Conservation (phyloP, 495 filamentous ascomycete genomes). For the Penicillium simplicissimum region DNA sequence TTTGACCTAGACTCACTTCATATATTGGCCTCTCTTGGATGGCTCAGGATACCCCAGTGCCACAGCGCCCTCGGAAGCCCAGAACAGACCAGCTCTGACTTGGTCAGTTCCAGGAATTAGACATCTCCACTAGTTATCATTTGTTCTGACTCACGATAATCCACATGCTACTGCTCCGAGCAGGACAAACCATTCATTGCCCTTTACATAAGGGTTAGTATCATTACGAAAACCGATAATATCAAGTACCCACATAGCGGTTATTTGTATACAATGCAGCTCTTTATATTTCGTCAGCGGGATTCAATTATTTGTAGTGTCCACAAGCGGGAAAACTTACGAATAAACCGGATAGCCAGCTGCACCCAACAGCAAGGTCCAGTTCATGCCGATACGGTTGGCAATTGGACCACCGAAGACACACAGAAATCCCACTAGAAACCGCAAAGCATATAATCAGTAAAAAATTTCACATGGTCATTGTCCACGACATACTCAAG, state of each 20-base stretch:
- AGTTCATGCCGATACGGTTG: constrained; percentile 60
- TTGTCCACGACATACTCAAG: constrained; percentile 23
- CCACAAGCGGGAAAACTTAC: constrained; percentile 12
- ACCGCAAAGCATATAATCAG: not conserved
- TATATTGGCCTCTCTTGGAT: constrained; percentile 55
- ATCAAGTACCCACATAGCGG: constrained; percentile 42
- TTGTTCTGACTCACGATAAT: constrained; percentile 49
- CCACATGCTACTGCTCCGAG: constrained; percentile 64
- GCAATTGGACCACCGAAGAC: constrained; percentile 55
- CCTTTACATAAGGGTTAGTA: constrained; percentile 22
- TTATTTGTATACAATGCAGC: constrained; percentile 68
- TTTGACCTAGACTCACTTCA: constrained; percentile 34
- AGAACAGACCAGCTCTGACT: constrained; percentile 58
- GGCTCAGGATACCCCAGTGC: constrained; percentile 64
- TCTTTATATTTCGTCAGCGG: constrained; percentile 28
- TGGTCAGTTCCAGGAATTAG: not conserved
- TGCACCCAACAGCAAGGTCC: constrained; percentile 60
- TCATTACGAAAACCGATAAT: not conserved
- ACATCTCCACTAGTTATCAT: not conserved
- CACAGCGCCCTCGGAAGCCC: constrained; percentile 64
- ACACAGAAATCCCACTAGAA: constrained; percentile 59
- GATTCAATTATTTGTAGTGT: constrained; percentile 20
- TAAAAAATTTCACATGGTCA: not conserved
- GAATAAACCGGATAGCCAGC: constrained; percentile 42
- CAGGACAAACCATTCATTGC: constrained; percentile 64